Evolutionary conservation across 1,284 basidiomycete species (phyloP).

Genomic region (Tetrapyrgos nigripes): DNA sequence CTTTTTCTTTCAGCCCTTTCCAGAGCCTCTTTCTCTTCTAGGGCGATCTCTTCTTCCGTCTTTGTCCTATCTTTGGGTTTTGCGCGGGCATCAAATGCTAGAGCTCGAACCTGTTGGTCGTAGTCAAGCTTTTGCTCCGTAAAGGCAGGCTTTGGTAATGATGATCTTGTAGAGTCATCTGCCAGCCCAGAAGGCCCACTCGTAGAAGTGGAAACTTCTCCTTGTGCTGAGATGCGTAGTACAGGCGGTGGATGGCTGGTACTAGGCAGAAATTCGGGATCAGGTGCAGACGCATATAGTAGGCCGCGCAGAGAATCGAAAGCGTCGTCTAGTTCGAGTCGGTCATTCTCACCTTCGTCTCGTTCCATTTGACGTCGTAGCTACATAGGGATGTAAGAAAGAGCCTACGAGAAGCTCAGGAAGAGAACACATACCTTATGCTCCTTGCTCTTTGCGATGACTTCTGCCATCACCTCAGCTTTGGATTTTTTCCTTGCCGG

Average conservation of each 20-base stretch:
- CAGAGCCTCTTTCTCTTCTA: conserved; percentile 88
- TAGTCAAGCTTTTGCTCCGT: conserved; percentile 66
- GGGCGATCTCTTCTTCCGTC: conserved; percentile 93
- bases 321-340: conserved; percentile 89
- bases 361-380: conserved; percentile 87
- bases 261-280: conserved; percentile 10
- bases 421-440: conserved; percentile 72
- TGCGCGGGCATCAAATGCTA: conserved; percentile 93
- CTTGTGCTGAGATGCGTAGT: conserved; percentile 19
- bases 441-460: conserved; percentile 97
- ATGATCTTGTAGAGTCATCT: conserved; percentile 19
- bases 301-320: conserved; percentile 86
- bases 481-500: conserved; percentile 88
- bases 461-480: conserved; percentile 97
- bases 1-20: conserved; percentile 88
- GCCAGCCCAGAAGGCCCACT: no score
- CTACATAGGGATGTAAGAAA: conserved; percentile 44
- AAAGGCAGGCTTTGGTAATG: conserved; percentile 31
- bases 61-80: conserved; percentile 96
- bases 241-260: not conserved
- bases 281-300: conserved; percentile 65
- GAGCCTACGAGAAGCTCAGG: no score
- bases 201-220: not conserved
- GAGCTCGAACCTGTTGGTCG: conserved; percentile 90
- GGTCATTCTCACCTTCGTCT: conserved; percentile 86